A percentile compares a stretch with the other conserved stretches of the same genome.
phyloP scores from a whole-genome alignment of 768 basidiomycete genomes.

The Coprinopsis sp. region DNA sequence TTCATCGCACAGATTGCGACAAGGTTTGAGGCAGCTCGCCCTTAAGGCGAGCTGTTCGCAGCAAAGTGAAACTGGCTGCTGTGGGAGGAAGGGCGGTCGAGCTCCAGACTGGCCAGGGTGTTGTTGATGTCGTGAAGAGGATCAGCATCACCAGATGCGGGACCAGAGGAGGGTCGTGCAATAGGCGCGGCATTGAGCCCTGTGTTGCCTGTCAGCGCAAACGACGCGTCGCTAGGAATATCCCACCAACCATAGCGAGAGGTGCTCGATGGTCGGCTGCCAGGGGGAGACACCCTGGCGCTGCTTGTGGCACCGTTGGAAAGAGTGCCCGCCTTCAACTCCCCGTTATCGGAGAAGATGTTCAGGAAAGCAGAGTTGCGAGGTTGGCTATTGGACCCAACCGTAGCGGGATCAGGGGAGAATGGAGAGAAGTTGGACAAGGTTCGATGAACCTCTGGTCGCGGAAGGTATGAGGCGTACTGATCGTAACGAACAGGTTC shows the following conservation, averaged over 20 bases:
- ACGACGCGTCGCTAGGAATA: conserved; percentile 34
- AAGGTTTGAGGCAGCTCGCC: neutral
- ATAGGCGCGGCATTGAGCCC: conserved; percentile 45
- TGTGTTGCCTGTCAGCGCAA: conserved; percentile 35
- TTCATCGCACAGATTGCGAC: neutral
- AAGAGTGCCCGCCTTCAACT: conserved; percentile 30
- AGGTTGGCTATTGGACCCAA: conserved; percentile 27
- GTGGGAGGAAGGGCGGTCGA: conserved; percentile 37
- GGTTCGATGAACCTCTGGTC: conserved; percentile 32
- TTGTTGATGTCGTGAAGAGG: conserved; percentile 67
- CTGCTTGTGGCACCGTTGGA: conserved; percentile 5
- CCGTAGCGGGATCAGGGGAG: conserved; percentile 66
- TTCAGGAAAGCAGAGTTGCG: conserved; percentile 41
- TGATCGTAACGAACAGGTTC: conserved; percentile 12
- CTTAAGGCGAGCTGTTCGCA: neutral
- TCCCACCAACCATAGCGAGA: conserved; percentile 44
- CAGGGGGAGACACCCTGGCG: conserved; percentile 40
- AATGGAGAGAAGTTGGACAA: conserved; percentile 65
- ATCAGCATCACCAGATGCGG: conserved; percentile 32
- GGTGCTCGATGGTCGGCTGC: conserved; percentile 39
- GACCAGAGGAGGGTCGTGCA: conserved; percentile 52
- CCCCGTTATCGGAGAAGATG: conserved; percentile 45
- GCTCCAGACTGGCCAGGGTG: conserved; percentile 68
- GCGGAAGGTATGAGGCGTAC: conserved; percentile 19
- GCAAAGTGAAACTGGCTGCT: conserved; percentile 8